A percentile compares a stretch with the other conserved stretches of the same genome.
These are phyloP conservation scores for Pterocarpus macrocarpus DNA, from an alignment of 306 rosid genomes.

Conservation along the genomic window DNA sequence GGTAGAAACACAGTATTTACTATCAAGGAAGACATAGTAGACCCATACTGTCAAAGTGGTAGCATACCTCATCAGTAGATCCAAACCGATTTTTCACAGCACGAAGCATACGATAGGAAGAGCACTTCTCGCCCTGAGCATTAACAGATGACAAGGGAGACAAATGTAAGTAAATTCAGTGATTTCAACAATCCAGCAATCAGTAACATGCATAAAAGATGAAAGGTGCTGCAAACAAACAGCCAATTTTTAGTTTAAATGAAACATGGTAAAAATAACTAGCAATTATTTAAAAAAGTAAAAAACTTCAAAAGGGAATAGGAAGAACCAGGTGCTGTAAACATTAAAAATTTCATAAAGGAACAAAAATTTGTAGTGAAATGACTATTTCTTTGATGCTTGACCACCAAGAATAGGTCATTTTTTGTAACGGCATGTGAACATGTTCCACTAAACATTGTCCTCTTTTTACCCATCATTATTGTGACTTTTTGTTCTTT, in stretches of 20 bases:
- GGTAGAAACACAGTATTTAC: constrained; percentile 26
- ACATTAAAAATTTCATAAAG: constrained; percentile 21
- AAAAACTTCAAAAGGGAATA: neutral
- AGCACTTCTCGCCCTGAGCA: constrained; percentile 87
- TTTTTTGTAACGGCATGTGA: neutral
- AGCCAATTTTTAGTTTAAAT: constrained; percentile 14
- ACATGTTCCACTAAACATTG: constrained; percentile 5
- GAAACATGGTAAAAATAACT: constrained; percentile 29
- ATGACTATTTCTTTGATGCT: neutral
- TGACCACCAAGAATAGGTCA: neutral
- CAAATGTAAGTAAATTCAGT: constrained; percentile 19
- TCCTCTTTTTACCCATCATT: constrained; percentile 17
- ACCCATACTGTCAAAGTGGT: constrained; percentile 4
- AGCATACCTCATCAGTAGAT: constrained; percentile 86
- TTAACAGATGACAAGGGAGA: constrained; percentile 32
- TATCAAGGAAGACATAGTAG: constrained; percentile 31
- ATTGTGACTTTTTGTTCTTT: neutral
- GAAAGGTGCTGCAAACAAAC: constrained; percentile 9
- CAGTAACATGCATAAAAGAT: neutral
- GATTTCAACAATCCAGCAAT: constrained; percentile 33
- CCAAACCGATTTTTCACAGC: constrained; percentile 96
- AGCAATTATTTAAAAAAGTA: neutral
- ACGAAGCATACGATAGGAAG: constrained; percentile 87
- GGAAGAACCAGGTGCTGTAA: neutral
- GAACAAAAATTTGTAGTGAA: constrained; percentile 5